A percentile compares a stretch with the other conserved stretches of the same genome.
Evolutionary conservation across 2,329 filamentous ascomycete genomes (phyloP).

Genomic region (Cladosporium oxysporum): DNA sequence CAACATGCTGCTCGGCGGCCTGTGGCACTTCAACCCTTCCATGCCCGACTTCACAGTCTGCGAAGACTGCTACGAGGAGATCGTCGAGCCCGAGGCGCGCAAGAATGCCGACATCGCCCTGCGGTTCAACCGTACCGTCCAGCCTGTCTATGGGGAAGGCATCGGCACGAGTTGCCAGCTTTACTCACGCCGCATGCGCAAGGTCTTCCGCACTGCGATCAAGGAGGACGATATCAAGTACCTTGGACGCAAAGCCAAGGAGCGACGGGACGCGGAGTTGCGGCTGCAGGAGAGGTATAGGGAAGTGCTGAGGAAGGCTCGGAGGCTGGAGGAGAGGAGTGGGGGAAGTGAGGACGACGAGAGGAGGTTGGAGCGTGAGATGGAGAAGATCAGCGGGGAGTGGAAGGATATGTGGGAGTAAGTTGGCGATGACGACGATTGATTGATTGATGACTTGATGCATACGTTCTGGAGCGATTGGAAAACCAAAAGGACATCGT

Average conservation of each 20-base stretch:
- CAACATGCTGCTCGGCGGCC: conserved; percentile 59
- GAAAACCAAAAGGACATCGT: background rate
- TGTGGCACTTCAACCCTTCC: conserved; percentile 75
- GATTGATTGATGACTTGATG: background rate
- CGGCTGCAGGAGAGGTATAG: conserved; percentile 58
- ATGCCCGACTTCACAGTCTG: conserved; percentile 77
- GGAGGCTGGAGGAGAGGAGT: conserved; percentile 42
- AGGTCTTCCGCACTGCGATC: conserved; percentile 68
- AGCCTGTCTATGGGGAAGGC: conserved; percentile 55
- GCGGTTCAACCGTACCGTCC: conserved; percentile 64
- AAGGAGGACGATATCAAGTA: conserved; percentile 66
- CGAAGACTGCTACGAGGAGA: conserved; percentile 79
- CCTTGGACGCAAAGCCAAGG: conserved; percentile 63
- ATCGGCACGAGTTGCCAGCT: conserved; percentile 67
- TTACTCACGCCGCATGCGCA: conserved; percentile 77
- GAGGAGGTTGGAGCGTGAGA: conserved; percentile 55
- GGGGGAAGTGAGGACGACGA: conserved; percentile 55
- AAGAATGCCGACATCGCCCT: conserved; percentile 59
- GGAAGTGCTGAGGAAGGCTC: conserved; percentile 34
- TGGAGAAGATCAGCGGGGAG: conserved; percentile 51
- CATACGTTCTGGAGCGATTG: background rate
- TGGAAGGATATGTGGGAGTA: conserved; percentile 55
- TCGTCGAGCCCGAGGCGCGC: conserved; percentile 69
- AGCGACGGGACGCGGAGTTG: conserved; percentile 58
- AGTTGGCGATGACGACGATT: background rate